Evolutionary conservation across 2,329 filamentous ascomycete genomes (phyloP), one percentile per base, ranked within the genome.

Genomic region (Alternaria panax): DNA sequence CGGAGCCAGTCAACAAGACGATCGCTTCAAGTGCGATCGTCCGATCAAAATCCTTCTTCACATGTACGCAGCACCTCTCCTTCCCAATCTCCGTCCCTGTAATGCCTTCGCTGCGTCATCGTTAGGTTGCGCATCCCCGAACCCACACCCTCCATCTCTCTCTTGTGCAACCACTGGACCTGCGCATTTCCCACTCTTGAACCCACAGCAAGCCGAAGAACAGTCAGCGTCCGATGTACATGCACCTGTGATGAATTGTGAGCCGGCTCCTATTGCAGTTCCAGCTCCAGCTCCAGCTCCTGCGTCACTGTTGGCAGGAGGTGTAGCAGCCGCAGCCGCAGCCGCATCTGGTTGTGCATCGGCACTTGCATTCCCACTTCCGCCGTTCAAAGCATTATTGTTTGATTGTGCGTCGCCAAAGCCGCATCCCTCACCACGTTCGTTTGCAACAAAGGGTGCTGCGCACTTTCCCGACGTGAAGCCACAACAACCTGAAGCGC

Each of bases 161-260:
- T 77, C 70, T 51, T 75, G 74, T 8, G 76, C 76, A 8, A 76
- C 65, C 1, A 75, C 65, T 2, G 73, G 59, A 3, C 78, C 73
- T 4, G 72, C 72, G 51, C 72, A 74, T 45, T 71, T 73, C 12
- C 73, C 73, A 43, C 60, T 60, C 12, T 72, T 72, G 56, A 75
- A 75, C 1, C 74, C 77, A 62, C 77, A 79, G 64, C 77, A 79
- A 14, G 68, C 72, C 20, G 73, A 72, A 4, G 75, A 75, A 47
- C 78, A 80, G 57, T 79, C 77, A 5, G 77, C 76, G 52, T 79
- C 77, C 5, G 74, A 73, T 2, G 66, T 62, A 47, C 78, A 80
- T 7, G 70, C 53, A 2, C 78, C 78, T 16, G 78, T 79, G 65
- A 80, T 79, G 69, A 79, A 80, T 54, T 80, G 78, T 4, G 64